Conservation (phyloP, 208 protist species). For the Zelonia costaricensis region DNA sequence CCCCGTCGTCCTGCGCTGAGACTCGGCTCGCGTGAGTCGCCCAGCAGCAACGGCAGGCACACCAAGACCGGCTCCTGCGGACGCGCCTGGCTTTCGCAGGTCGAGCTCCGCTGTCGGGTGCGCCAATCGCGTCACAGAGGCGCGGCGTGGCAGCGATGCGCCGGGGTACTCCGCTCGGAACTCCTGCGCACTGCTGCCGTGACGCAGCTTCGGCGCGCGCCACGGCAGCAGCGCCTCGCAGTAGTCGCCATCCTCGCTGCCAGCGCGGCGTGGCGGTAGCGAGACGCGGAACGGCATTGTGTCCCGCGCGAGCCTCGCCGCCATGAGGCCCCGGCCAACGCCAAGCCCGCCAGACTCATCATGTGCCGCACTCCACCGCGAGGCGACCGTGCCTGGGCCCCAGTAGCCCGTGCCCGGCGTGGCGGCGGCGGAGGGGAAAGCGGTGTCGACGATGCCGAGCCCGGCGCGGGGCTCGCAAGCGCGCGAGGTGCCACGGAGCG, state of each 20-base stretch:
- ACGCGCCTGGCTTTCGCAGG: not conserved
- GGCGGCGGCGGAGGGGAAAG: no score
- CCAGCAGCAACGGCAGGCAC: not conserved
- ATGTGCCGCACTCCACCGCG: no score
- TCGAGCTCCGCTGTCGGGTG: constrained; percentile 6
- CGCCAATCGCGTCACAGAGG: not conserved
- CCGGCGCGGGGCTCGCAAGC: no score
- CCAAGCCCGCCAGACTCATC: no score
- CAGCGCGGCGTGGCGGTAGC: constrained; percentile 2
- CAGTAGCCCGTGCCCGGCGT: no score
- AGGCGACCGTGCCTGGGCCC: no score
- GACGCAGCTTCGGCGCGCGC: constrained; percentile 18
- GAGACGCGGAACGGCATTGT: constrained; percentile 27
- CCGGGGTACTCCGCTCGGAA: not conserved
- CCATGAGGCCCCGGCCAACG: constrained; percentile 4
- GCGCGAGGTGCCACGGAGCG: no score
- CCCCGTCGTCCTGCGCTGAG: constrained; percentile 10
- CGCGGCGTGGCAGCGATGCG: not conserved
- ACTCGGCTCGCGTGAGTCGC: not conserved
- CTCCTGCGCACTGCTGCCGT: not conserved
- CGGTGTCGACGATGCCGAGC: no score
- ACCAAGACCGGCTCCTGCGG: not conserved
- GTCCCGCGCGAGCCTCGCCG: constrained; percentile 7
- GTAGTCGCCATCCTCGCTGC: not conserved
- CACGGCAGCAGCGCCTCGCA: not conserved